Evolutionary conservation across 2,329 filamentous ascomycete species (phyloP).

Genomic region (Thielaviopsis populi): DNA sequence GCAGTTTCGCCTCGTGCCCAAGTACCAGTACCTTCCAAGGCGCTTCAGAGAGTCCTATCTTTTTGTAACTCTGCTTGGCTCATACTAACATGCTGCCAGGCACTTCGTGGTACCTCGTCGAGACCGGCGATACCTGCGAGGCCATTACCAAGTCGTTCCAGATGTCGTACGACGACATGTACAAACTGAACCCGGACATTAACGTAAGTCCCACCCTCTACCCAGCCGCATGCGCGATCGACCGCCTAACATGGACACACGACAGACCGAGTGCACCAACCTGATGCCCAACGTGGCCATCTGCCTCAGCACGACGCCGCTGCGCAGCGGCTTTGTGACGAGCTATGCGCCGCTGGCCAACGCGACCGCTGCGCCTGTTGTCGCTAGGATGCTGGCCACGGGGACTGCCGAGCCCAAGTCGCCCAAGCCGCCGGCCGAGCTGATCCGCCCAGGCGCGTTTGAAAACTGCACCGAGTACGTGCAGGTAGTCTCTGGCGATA

Average conservation of each 20-base stretch:
- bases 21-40: no score
- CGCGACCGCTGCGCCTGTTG: neutral
- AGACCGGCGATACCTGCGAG: constrained; percentile 14
- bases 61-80: neutral
- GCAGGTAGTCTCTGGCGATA: constrained; percentile 5
- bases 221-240: no score
- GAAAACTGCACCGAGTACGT: constrained; percentile 8
- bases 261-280: constrained; percentile 12
- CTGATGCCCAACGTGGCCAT: constrained; percentile 9
- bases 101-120: constrained; percentile 13
- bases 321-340: neutral
- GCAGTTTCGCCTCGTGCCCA: neutral
- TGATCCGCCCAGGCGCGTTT: constrained; percentile 1
- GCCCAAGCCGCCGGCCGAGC: neutral
- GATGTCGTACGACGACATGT: constrained; percentile 7
- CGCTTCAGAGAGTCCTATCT: neutral
- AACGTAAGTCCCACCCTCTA: neutral
- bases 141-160: constrained; percentile 1
- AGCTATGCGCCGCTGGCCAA: neutral
- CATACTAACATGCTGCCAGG: constrained; percentile 1
- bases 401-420: neutral
- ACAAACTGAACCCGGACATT: constrained; percentile 8
- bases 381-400: neutral
- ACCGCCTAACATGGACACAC: no score
- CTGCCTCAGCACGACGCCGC: neutral